A percentile compares a stretch with the other conserved stretches of the same genome.
These are phyloP conservation scores for Ustilago curta DNA, from an alignment of 1,284 basidiomycete species.

Conservation along the genomic window DNA sequence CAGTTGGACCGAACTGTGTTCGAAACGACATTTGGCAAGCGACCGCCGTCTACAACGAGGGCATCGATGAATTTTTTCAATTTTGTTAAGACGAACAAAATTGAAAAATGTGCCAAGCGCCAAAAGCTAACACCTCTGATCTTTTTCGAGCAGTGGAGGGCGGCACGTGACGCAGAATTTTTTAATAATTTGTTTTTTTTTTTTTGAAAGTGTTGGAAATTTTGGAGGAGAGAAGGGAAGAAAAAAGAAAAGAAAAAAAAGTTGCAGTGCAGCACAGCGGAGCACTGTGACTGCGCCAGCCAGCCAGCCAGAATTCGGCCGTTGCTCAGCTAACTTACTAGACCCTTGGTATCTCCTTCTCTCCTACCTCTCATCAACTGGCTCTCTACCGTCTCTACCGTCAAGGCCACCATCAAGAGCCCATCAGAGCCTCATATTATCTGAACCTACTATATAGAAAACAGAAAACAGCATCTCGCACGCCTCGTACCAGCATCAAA, in stretches of 20 bases:
- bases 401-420: too few species aligned
- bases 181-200: too few species aligned
- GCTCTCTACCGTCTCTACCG: too few species aligned
- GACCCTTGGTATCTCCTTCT: not conserved
- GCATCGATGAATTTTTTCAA: not conserved
- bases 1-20: too few species aligned
- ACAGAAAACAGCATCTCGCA: too few species aligned
- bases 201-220: constrained; percentile 11
- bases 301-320: not conserved
- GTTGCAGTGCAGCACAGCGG: not conserved
- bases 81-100: not conserved
- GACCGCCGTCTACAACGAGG: too few species aligned
- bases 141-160: not conserved
- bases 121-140: not conserved
- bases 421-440: too few species aligned
- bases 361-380: not conserved
- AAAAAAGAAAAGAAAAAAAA: constrained; percentile 8
- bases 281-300: too few species aligned
- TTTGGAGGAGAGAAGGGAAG: not conserved
- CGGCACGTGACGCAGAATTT: constrained; percentile 20
- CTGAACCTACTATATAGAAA: too few species aligned
- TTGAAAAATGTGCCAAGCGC: not conserved
- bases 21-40: too few species aligned
- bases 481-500: too few species aligned
- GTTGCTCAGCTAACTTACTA: constrained; percentile 15